Evolutionary conservation across 1,284 basidiomycete species (phyloP), one percentile per base, ranked within the genome.

Genomic region (Termitomyces sp.): DNA sequence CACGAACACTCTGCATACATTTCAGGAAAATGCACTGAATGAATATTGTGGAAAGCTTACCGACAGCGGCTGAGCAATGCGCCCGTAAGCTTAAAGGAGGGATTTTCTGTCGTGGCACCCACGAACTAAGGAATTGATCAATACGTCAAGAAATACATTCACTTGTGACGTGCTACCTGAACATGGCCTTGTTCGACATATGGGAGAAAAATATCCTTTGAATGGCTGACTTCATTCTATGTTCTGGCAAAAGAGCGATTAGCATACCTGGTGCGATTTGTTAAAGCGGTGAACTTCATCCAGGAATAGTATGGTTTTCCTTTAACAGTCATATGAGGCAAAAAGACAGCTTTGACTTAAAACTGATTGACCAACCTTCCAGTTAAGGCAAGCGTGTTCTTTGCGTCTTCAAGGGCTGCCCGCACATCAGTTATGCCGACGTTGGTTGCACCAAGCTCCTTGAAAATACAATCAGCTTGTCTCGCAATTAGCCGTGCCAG

Each of bases 251-350:
- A 28, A 40, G 12, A 26, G 0, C 42, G 50, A 43, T 43, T 44
- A 12, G 51, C 19, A 13, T 60, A 87, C 89, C 71, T 92, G 93
- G 65, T 94, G 91, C 2, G 87, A 78, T 62, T 85, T 90, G 63
- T 86, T 92, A 66, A 94, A 89, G n/a, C 89, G 80, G 70, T 96
- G 93, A 4, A 96, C 86, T 69, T 96, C 93, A 64, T 96, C 94
- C 57, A 92, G 71, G 65, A 93, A 93, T 3, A 93, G 66, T 19
- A 92, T 70, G 0, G 88, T 92, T 52, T 79, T 77, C 59, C 84
- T 87, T 36, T 5, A 50, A 36, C 19, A 50, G 28, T 28, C 19
- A 26, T 17, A 38, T 44, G n/a, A 36, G 34, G 44, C 38, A 40
- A 40, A 40, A 9, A 47, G 36, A 5, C 36, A 26, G 54, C 46